These are phyloP conservation scores for Wickerhamomyces sp. DNA, from an alignment of 1,139 yeast genomes.

Conservation along the genomic window DNA sequence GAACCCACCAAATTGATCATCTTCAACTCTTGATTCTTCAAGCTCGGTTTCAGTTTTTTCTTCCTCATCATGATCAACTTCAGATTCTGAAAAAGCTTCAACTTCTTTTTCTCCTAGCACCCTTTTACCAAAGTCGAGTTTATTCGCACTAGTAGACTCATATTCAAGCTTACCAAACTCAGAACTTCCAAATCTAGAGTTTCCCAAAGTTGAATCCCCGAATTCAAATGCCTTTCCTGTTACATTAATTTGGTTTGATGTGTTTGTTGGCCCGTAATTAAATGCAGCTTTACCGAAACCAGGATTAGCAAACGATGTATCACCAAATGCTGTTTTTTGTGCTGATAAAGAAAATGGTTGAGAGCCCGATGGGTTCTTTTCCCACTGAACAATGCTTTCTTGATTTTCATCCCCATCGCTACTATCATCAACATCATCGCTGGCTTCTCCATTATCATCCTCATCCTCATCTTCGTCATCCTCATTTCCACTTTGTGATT, in stretches of 20 bases:
- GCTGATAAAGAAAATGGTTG: too few species aligned
- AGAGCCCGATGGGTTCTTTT: too few species aligned
- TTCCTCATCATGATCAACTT: background rate
- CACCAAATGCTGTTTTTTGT: too few species aligned
- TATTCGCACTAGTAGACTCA: slow-evolving; percentile 16
- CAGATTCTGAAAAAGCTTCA: too few species aligned
- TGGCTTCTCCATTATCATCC: background rate
- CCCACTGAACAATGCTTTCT: too few species aligned
- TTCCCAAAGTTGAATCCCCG: slow-evolving; percentile 2
- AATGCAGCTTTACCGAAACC: too few species aligned
- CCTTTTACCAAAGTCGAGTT: slow-evolving; percentile 7
- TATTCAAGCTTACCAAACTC: slow-evolving; percentile 12
- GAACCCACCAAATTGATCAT: background rate
- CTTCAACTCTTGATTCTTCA: slow-evolving; percentile 2
- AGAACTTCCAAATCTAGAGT: slow-evolving; percentile 6
- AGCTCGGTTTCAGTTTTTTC: slow-evolving; percentile 1
- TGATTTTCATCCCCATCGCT: too few species aligned
- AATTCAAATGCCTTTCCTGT: too few species aligned
- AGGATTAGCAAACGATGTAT: too few species aligned
- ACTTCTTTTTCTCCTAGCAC: slow-evolving; percentile 2
- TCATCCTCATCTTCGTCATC: slow-evolving; percentile 7
- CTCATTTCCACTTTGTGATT: slow-evolving; percentile 3
- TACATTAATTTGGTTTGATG: too few species aligned
- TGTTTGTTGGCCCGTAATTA: too few species aligned
- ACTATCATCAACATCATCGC: too few species aligned